Base-by-base conservation (phyloP, 345 rosid genomes). In the Salix arbutifolia region DNA sequence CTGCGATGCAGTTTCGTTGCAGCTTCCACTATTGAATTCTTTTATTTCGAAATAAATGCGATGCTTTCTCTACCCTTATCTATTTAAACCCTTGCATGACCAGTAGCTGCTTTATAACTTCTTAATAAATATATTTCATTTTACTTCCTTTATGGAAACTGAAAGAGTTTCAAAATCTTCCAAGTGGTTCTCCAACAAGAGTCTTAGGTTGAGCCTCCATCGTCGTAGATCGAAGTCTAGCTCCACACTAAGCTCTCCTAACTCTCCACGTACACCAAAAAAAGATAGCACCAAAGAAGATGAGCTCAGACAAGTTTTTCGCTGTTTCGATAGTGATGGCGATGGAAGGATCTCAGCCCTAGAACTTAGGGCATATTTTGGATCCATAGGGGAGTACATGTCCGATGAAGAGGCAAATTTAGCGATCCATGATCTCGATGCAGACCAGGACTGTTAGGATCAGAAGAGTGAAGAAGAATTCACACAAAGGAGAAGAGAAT, bases 321-420 rank as follows among this genome's bases (percentile, higher is more conserved):
- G 82, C 69, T 80, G 77, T 67, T 93, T 93, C n/a, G 97, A 95
- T 68, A 48, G 78, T 0, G 85, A 95, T 37, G 90, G 93, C 0
- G 97, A 93, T 56, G 97, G 95, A 1, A 90, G 88, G 83, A 90
- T 95, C 71, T 88, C 97, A 13, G 88, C 93, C 33, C 72, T 78
- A 2, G 99, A 93, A 76, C 90, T 95, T 12, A 83, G 90, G 70
- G 74, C 86, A 3, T 91, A 84, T 81, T 93, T 95, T 46, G 88
- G 83, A 1, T 91, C 97, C 4, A 75, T 90, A 25, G 99, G 97
- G 23, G 99, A 93, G 80, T 74, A 84, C 84, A 79, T 95, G 78
- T 84, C 97, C 2, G 76, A 81, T 19, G 88, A 88, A 60, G 87
- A 83, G 42, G 97, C 92, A 53, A 85, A 84, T 71, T 76, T 80